A percentile compares a stretch with the other conserved stretches of the same genome.
Conservation (phyloP, 176 grass and related monocot genomes). For the Rhynchospora breviuscula region DNA sequence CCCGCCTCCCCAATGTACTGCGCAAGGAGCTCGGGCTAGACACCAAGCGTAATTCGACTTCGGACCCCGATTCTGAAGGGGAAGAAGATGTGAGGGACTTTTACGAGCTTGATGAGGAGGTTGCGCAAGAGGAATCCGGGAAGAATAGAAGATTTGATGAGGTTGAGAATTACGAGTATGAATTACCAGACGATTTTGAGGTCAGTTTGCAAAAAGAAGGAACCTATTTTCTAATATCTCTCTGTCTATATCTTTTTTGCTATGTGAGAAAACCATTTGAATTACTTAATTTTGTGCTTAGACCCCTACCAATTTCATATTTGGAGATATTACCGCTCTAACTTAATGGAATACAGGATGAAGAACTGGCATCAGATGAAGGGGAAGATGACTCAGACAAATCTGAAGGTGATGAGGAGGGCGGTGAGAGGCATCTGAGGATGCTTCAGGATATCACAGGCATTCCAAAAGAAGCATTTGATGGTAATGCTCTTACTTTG, state of each 20-base stretch:
- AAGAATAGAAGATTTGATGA: constrained; percentile 83
- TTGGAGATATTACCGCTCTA: background rate
- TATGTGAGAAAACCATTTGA: background rate
- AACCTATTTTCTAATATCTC: background rate
- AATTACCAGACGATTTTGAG: constrained; percentile 52
- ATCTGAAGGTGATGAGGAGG: constrained; percentile 28
- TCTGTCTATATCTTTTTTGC: background rate
- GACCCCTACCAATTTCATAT: background rate
- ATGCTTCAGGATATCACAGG: constrained; percentile 84
- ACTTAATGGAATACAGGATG: constrained; percentile 43
- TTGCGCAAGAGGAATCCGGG: constrained; percentile 69
- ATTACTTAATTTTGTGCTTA: too few relatives aligned
- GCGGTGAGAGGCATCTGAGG: constrained; percentile 63
- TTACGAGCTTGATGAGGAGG: constrained; percentile 77
- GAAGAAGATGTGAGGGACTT: constrained; percentile 39
- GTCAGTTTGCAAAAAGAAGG: constrained; percentile 13
- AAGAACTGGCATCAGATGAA: constrained; percentile 81
- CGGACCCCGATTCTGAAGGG: constrained; percentile 24
- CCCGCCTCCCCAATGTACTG: constrained; percentile 40
- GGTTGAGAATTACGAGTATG: constrained; percentile 78
- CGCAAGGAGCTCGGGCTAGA: constrained; percentile 56
- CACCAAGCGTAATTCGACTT: background rate
- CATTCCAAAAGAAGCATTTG: constrained; percentile 74
- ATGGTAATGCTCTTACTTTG: constrained; percentile 39
- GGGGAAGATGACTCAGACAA: constrained; percentile 48